Base-by-base conservation (phyloP, 2,329 filamentous ascomycete species). In the Fusarium globosum region DNA sequence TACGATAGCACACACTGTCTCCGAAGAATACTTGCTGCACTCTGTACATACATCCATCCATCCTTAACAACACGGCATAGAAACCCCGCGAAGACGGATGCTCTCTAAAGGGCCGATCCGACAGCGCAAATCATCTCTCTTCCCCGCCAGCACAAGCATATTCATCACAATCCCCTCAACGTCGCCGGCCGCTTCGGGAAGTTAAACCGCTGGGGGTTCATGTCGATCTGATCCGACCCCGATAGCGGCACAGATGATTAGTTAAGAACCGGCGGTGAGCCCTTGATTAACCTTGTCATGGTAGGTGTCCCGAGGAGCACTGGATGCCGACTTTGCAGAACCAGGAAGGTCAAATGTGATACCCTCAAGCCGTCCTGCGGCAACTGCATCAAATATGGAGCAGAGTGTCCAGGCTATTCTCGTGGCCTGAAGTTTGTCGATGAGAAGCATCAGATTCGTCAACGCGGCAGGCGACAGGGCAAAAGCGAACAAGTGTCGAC, bases 281-380 rank as follows among this genome's bases (percentile, higher is more conserved):
- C 57, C 33, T 58, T 57, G 41, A 33, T 68, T 53, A 57, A 61
- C 39, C 38, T 68, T 61, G 52, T 48, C 46, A 82, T 83, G 82
- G 82, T 83, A 52, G 82, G 83, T 30, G 80, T 83, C 38, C 81
- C 81, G 57, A 80, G 81, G 46, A 83, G 80, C 71, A 81, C 76
- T 68, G 79, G 78, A 69, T 85, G 84, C 73, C 79, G 79, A 61
- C 77, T 84, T 43, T 85, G 83, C 76, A 80, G 82, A 65, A 82
- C 80, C 75, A 80, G 83, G 61, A 81, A 81, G 53, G 80, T 85
- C 65, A 83, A 85, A 79, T 87, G 86, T 69, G 86, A 88, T 73
- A 81, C 86, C 75, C 78, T 71, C 28, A 81, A 80, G 16, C 86
- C 85, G 16, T 78, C 76, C 60, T 84, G 83, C 61, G 77, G 75